These are phyloP conservation scores for Alternaria incomplexa DNA, from an alignment of 2,329 filamentous ascomycete genomes.

Conservation along the genomic window DNA sequence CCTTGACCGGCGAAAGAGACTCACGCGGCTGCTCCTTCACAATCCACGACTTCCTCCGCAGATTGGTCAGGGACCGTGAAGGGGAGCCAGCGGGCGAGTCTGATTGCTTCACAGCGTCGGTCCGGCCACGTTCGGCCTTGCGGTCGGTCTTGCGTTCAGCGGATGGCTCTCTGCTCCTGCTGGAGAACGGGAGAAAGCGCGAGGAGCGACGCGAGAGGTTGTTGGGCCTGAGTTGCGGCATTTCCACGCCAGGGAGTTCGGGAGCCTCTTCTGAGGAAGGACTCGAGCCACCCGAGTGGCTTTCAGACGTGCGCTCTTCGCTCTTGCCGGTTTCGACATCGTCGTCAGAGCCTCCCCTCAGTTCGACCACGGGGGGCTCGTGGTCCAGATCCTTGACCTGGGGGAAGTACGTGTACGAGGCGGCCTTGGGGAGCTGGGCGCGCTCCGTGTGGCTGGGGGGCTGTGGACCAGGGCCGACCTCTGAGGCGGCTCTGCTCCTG, in stretches of 20 bases:
- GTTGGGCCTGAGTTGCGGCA: conserved; percentile 40
- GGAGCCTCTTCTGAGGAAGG: conserved; percentile 50
- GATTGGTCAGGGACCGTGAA: conserved; percentile 39
- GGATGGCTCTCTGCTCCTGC: conserved; percentile 42
- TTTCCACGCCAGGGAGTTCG: conserved; percentile 34
- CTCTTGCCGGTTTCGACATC: conserved; percentile 34
- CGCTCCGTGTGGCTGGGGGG: conserved; percentile 31
- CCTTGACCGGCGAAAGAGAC: conserved; percentile 22
- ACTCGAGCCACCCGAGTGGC: conserved; percentile 54
- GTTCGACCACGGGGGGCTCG: conserved; percentile 35
- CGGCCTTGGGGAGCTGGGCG: conserved; percentile 45
- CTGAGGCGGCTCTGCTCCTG: conserved; percentile 42
- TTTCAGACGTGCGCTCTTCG: conserved; percentile 44
- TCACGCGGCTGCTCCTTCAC: conserved; percentile 23
- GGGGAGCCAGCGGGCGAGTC: conserved; percentile 36
- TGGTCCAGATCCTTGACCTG: conserved; percentile 45
- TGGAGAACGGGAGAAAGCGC: conserved; percentile 44
- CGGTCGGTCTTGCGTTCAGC: conserved; percentile 37
- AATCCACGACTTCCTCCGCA: conserved; percentile 47
- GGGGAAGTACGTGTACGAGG: conserved; percentile 51
- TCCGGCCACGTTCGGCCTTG: conserved; percentile 33
- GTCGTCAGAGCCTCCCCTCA: conserved; percentile 42
- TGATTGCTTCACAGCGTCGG: conserved; percentile 31
- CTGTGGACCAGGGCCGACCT: conserved; percentile 32
- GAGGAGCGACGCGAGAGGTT: conserved; percentile 43